Evolutionary conservation across 768 basidiomycete species (phyloP).

Genomic region (Podaxis sp.): DNA sequence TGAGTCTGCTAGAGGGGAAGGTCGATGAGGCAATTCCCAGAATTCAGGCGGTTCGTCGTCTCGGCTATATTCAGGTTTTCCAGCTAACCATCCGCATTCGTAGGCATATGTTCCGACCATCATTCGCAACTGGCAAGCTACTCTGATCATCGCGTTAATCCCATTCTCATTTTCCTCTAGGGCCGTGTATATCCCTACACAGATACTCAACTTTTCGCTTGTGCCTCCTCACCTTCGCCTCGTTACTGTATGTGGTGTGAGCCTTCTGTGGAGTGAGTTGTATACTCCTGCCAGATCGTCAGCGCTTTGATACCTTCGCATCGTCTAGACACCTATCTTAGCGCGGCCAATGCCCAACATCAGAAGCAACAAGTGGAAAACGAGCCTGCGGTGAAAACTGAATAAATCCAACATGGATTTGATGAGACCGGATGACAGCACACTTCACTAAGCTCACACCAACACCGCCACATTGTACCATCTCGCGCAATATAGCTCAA

Average conservation of each 20-base stretch:
- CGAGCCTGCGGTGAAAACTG: background rate
- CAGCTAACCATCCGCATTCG: background rate
- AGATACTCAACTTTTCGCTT: conserved; percentile 75
- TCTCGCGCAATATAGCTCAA: no score
- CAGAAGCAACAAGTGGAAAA: conserved; percentile 1
- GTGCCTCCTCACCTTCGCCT: conserved; percentile 79
- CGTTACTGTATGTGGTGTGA: conserved; percentile 71
- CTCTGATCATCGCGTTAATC: background rate
- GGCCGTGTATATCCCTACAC: conserved; percentile 75
- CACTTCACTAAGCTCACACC: no score
- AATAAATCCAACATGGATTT: background rate
- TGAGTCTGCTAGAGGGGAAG: conserved; percentile 82
- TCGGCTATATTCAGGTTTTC: background rate
- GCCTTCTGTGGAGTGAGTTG: conserved; percentile 79
- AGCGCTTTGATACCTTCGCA: background rate
- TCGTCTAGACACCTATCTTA: conserved; percentile 62
- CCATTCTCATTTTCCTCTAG: conserved; percentile 28
- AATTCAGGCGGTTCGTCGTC: conserved; percentile 39
- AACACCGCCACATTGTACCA: no score
- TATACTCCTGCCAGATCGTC: background rate
- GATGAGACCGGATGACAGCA: no score
- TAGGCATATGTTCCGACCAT: conserved; percentile 75
- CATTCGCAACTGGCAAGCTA: conserved; percentile 68
- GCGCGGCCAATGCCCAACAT: conserved; percentile 47
- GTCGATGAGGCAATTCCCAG: conserved; percentile 46